Evolutionary conservation across 2,329 filamentous ascomycete species (phyloP).

Genomic region (Neonectria sp.): DNA sequence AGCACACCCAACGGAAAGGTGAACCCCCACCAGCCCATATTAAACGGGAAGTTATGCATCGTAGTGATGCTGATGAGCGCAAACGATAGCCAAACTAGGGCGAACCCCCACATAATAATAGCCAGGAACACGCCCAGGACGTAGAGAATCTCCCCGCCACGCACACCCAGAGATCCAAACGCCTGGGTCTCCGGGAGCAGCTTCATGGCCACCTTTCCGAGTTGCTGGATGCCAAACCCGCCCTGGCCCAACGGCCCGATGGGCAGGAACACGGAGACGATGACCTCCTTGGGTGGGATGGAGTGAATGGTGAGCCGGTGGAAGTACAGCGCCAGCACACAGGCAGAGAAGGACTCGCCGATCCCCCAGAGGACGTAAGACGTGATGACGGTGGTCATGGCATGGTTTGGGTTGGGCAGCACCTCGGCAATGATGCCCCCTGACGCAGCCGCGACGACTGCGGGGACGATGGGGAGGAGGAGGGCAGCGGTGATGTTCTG

Average conservation of each 20-base stretch:
- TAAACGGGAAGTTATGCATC: conserved; percentile 60
- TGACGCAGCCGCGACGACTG: conserved; percentile 75
- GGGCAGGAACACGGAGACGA: conserved; percentile 78
- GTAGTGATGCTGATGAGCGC: conserved; percentile 59
- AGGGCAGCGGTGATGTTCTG: conserved; percentile 75
- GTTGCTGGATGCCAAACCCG: conserved; percentile 70
- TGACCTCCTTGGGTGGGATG: conserved; percentile 75
- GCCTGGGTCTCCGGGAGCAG: conserved; percentile 57
- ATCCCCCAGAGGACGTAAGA: conserved; percentile 80
- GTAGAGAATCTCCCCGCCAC: conserved; percentile 65
- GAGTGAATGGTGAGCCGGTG: conserved; percentile 77
- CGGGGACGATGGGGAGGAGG: conserved; percentile 76
- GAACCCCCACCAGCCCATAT: conserved; percentile 65
- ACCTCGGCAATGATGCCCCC: conserved; percentile 76
- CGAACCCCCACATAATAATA: conserved; percentile 62
- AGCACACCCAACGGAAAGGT: conserved; percentile 64
- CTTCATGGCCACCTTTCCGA: conserved; percentile 63
- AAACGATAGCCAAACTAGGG: conserved; percentile 60
- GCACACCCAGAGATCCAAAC: conserved; percentile 61
- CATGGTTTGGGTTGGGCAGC: conserved; percentile 68
- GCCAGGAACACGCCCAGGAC: conserved; percentile 66
- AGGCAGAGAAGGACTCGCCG: conserved; percentile 70
- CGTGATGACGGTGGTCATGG: conserved; percentile 73
- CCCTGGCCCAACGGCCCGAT: conserved; percentile 78
- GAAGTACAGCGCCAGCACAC: conserved; percentile 78